Evolutionary conservation across 225 moss, liverwort and hornwort genomes (phyloP).

Genomic region (Climacium dendroides): DNA sequence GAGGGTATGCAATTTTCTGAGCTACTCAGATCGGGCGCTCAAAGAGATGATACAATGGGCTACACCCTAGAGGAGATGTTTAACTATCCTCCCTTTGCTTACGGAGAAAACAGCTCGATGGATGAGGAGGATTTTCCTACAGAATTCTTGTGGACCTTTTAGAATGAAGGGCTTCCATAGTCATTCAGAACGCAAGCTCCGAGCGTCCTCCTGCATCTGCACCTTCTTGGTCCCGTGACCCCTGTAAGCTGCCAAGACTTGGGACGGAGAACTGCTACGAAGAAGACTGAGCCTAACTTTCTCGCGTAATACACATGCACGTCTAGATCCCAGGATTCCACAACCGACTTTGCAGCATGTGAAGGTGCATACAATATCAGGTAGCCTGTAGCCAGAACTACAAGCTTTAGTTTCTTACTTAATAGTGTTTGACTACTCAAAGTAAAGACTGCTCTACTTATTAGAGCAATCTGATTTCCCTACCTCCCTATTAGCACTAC

Average conservation of each 20-base stretch:
- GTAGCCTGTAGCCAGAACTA: background rate
- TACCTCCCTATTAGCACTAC: background rate
- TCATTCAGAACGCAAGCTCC: background rate
- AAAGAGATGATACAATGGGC: background rate
- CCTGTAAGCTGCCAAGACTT: background rate
- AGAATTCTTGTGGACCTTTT: background rate
- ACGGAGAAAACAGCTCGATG: background rate
- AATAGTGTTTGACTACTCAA: background rate
- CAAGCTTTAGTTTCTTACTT: background rate
- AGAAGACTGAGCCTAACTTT: background rate
- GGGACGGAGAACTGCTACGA: background rate
- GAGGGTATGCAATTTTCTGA: background rate
- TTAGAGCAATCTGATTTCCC: background rate
- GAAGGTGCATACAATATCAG: background rate
- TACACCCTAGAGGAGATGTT: background rate
- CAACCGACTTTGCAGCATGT: background rate
- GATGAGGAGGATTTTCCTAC: background rate
- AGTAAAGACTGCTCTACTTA: background rate
- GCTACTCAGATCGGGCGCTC: background rate
- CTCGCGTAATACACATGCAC: background rate
- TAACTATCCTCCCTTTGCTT: background rate
- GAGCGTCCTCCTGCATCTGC: background rate
- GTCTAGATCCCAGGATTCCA: background rate
- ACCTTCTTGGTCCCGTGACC: background rate
- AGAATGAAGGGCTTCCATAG: background rate